These are phyloP conservation scores for Cyberlindnera xylosilytica DNA, from an alignment of 805 yeast genomes.

Conservation along the genomic window DNA sequence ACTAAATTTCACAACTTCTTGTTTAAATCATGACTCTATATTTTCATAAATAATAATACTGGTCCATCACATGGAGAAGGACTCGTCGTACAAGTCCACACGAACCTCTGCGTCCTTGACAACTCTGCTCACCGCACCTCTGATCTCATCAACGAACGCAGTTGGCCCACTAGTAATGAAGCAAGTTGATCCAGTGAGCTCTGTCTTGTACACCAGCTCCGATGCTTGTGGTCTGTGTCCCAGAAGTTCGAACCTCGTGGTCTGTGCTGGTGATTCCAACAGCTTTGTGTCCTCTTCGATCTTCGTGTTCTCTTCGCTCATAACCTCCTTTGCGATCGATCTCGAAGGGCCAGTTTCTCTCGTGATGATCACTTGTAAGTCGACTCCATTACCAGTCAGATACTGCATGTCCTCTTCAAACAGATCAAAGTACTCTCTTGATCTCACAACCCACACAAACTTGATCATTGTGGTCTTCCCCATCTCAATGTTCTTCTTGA, in stretches of 20 bases:
- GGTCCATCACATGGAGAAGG: slow-evolving; percentile 25
- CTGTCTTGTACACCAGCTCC: slow-evolving; percentile 13
- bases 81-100: slow-evolving; percentile 32
- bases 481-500: slow-evolving; percentile 14
- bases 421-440: slow-evolving; percentile 45
- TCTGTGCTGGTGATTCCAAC: background rate
- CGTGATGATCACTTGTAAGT: slow-evolving; percentile 19
- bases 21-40: too few species aligned
- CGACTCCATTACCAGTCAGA: slow-evolving; percentile 28
- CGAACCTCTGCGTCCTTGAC: slow-evolving; percentile 29
- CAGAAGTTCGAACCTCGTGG: background rate
- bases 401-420: slow-evolving; percentile 43
- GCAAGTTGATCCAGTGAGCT: slow-evolving; percentile 40
- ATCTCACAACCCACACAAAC: slow-evolving; percentile 64
- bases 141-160: slow-evolving; percentile 51
- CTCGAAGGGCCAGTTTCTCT: slow-evolving; percentile 12
- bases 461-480: slow-evolving; percentile 31
- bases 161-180: slow-evolving; percentile 66
- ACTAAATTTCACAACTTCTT: too few species aligned
- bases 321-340: background rate
- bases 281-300: background rate
- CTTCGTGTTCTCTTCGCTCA: background rate
- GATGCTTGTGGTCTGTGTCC: slow-evolving; percentile 17
- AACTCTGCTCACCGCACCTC: slow-evolving; percentile 44
- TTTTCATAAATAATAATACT: too few species aligned